phyloP scores from a whole-genome alignment of 2,329 filamentous ascomycete species.

The Ophiocordyceps robertsii region DNA sequence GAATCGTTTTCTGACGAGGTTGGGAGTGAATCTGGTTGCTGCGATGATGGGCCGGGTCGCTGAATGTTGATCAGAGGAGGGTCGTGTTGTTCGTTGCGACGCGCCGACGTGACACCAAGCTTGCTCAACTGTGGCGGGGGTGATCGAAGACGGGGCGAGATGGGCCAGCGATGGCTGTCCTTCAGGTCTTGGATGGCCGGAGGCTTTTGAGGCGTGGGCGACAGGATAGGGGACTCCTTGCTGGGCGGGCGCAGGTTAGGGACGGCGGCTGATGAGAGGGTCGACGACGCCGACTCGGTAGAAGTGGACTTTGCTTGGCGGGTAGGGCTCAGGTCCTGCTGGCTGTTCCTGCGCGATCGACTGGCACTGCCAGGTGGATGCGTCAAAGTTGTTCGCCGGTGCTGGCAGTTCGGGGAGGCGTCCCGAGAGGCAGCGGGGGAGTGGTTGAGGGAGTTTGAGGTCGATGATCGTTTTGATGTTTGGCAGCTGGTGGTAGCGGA shows the following conservation, averaged over 20 bases:
- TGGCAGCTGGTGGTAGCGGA: conserved; percentile 14
- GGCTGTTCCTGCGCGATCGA: conserved; percentile 49
- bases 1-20: conserved; percentile 35
- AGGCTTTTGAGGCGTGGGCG: conserved; percentile 52
- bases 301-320: conserved; percentile 36
- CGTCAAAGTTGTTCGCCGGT: conserved; percentile 20
- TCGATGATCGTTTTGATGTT: conserved; percentile 21
- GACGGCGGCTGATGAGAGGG: conserved; percentile 53
- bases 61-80: conserved; percentile 39
- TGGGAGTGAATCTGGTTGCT: conserved; percentile 22
- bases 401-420: conserved; percentile 30
- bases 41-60: conserved; percentile 32
- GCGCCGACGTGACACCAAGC: conserved; percentile 28
- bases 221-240: conserved; percentile 48
- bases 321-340: conserved; percentile 49
- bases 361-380: conserved; percentile 26
- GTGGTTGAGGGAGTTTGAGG: conserved; percentile 19
- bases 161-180: conserved; percentile 58
- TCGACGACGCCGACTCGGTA: conserved; percentile 50
- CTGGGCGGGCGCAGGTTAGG: conserved; percentile 49
- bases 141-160: conserved; percentile 65
- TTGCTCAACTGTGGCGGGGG: conserved; percentile 49
- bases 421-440: conserved; percentile 30
- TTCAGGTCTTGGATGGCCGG: conserved; percentile 32
- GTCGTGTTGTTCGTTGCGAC: conserved; percentile 35